Percentiles rank a stretch among this genome's conserved stretches.
Conservation (phyloP, 2,329 filamentous ascomycete species). For the Aschersonia sp. region DNA sequence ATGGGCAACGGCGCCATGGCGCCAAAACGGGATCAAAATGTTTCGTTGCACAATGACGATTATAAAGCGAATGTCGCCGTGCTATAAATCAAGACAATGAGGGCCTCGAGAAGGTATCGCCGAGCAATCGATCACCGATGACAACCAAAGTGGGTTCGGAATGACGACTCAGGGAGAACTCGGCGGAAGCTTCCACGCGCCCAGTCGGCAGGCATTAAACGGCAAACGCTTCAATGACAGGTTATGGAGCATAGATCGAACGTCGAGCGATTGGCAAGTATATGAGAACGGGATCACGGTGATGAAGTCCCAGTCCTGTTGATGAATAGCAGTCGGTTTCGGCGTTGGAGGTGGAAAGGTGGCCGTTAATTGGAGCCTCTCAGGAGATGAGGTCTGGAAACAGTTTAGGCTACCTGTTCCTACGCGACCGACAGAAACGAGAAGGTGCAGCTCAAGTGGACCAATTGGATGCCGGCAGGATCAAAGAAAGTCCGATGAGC, state of each 20-base stretch:
- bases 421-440: conserved; percentile 4
- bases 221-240: neutral
- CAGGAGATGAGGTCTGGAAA: conserved; percentile 8
- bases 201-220: conserved; percentile 12
- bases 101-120: neutral
- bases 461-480: conserved; percentile 8
- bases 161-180: conserved; percentile 10
- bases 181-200: conserved; percentile 23
- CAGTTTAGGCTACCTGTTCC: conserved; percentile 19
- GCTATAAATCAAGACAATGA: conserved; percentile 5
- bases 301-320: neutral
- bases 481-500: conserved; percentile 8
- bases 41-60: neutral
- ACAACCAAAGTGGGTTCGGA: conserved; percentile 6
- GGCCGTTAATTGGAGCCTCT: neutral
- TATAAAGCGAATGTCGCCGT: neutral
- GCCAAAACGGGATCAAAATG: conserved; percentile 8
- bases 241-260: too few relatives aligned
- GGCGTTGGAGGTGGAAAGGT: neutral
- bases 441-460: conserved; percentile 1
- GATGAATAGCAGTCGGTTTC: neutral
- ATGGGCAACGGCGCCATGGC: conserved; percentile 64
- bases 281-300: neutral
- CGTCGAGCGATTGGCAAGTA: neutral
- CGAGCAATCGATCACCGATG: conserved; percentile 3